Conservation (phyloP, 257 asterid species). For the Salvia rosmarinus region DNA sequence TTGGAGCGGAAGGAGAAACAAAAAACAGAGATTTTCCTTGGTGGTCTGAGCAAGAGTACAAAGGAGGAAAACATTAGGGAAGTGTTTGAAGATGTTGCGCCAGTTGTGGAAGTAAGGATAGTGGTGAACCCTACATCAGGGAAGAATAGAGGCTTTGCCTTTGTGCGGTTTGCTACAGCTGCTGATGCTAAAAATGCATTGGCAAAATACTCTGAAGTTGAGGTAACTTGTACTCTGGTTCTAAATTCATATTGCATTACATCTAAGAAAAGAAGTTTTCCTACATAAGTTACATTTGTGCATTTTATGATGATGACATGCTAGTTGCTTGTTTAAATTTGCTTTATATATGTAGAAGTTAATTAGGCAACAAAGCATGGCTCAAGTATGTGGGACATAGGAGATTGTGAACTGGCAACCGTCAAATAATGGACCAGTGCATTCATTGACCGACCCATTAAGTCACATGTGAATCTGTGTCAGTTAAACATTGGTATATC, state of each 20-base stretch:
- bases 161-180: constrained; percentile 64
- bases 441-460: neutral
- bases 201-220: constrained; percentile 51
- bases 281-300: neutral
- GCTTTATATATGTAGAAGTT: constrained; percentile 11
- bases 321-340: constrained; percentile 21
- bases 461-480: neutral
- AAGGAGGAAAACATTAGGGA: constrained; percentile 60
- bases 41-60: constrained; percentile 62
- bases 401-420: neutral
- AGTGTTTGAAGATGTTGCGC: constrained; percentile 59
- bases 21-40: constrained; percentile 63
- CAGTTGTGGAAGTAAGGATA: constrained; percentile 54
- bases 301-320: constrained; percentile 7
- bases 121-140: constrained; percentile 51
- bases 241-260: constrained; percentile 2
- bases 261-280: neutral
- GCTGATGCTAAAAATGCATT: constrained; percentile 72
- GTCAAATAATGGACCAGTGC: neutral
- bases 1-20: constrained; percentile 52
- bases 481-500: neutral
- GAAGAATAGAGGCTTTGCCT: constrained; percentile 73
- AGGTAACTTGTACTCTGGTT: constrained; percentile 49
- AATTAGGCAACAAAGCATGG: neutral
- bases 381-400: neutral